Base-by-base conservation (phyloP, 2,329 filamentous ascomycete species). In the Fusarium praegraminearum region DNA sequence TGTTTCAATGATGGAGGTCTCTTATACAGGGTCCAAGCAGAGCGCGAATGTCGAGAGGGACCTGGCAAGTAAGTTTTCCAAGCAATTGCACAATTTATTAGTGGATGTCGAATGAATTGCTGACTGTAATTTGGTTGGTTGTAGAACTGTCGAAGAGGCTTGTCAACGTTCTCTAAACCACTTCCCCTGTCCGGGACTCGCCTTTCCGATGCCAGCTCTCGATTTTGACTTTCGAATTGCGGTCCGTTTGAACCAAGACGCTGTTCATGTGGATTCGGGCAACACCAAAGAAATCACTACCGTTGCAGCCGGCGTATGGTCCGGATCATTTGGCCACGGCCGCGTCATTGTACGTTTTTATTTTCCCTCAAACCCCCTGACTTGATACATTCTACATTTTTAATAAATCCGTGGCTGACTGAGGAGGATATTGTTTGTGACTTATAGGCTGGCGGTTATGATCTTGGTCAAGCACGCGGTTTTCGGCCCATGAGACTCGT, bases 161-260 rank as follows among this genome's bases (percentile, higher is more conserved):
- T 80, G 77, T 62, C 78, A 79, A 62, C 78, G 80, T 43, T 76
- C 79, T 12, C 74, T 81, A 20, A 76, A 78, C 47, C 80, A 81
- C 54, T 81, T 81, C 38, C 80, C 81, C n/a, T 79, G 81, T 65
- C 80, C 83, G 20, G 73, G 77, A 41, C 67, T 84, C 35, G 78
- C 78, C 6, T 80, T 86, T 52, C 83, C 84, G 16, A 80, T 81
- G 71, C 83, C 84, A 7, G 79, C 78, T 38, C 79, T 85, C 51
- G 80, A 80, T 52, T 83, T 85, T 46, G 84, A 86, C 71, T 85
- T 86, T 68, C 83, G 83, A 57, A 82, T 86, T 74, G 81, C 82
- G 41, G 83, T 85, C 16, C 77, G 76, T 20, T 76, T 85, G 30
- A 81, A 82, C 63, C 80, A 81, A 20, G 80, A 81, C 52, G 76